Evolutionary conservation across 805 yeast species (phyloP).

Genomic region (Diddensiella caesifluorescens): DNA sequence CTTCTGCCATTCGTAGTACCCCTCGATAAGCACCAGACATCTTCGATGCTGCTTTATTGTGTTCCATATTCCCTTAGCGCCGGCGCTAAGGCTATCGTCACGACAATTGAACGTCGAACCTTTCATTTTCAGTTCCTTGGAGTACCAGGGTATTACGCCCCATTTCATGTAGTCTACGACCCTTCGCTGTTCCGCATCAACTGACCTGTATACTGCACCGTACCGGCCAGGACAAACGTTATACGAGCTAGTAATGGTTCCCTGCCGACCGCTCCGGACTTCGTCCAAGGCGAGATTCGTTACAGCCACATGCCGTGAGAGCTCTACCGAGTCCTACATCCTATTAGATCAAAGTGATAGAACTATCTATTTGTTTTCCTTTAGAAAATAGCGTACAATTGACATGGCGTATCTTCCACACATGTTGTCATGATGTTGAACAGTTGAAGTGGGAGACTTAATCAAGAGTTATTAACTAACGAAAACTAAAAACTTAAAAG

Average conservation of each 20-base stretch:
- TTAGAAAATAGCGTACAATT: conserved; percentile 8
- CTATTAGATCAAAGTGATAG: background rate
- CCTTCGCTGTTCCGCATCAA: conserved; percentile 7
- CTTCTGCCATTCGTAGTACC: conserved; percentile 79
- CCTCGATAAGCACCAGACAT: conserved; percentile 74
- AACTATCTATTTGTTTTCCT: background rate
- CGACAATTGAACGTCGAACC: conserved; percentile 60
- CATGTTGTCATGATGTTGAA: too few relatives aligned
- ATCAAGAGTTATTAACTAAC: too few relatives aligned
- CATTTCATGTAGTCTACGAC: conserved; percentile 59
- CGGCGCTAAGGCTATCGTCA: conserved; percentile 49
- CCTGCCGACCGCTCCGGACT: conserved; percentile 21
- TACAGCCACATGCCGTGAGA: conserved; percentile 11
- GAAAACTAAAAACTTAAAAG: too few relatives aligned
- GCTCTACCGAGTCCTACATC: conserved; percentile 19
- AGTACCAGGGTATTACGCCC: conserved; percentile 62
- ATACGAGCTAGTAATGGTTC: conserved; percentile 20
- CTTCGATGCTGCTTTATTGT: conserved; percentile 43
- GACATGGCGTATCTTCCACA: conserved; percentile 54
- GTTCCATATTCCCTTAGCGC: conserved; percentile 51
- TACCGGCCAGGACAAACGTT: conserved; percentile 23
- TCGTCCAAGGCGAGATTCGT: conserved; percentile 20
- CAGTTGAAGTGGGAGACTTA: too few relatives aligned
- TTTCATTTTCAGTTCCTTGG: conserved; percentile 21
- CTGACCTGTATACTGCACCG: conserved; percentile 22